Evolutionary conservation across 768 basidiomycete genomes (phyloP).

Genomic region (Rhizopogon roseolus): DNA sequence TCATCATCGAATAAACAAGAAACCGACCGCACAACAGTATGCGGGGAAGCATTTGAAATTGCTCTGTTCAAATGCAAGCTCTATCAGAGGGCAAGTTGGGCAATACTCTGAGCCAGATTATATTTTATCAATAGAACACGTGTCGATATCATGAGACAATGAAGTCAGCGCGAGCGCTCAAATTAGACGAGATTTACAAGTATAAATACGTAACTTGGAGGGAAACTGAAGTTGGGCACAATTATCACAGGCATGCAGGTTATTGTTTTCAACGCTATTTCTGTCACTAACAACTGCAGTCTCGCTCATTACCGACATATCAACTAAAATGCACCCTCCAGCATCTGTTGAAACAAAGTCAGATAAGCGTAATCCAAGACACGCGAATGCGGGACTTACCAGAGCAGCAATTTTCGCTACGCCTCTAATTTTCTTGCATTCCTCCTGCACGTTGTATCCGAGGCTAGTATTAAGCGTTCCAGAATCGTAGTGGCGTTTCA

Average conservation of each 20-base stretch:
- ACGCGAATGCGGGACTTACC: conserved; percentile 19
- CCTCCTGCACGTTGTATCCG: conserved; percentile 50
- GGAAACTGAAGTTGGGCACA: not conserved
- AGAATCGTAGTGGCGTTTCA: conserved; percentile 53
- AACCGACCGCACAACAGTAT: conserved; percentile 19
- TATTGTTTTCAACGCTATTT: not conserved
- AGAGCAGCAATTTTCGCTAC: conserved; percentile 36
- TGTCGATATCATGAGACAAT: not conserved
- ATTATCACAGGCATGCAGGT: not conserved
- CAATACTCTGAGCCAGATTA: not conserved
- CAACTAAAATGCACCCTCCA: not conserved
- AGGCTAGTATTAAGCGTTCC: conserved; percentile 44
- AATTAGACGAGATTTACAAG: not conserved
- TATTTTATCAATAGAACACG: not conserved
- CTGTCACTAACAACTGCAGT: not conserved
- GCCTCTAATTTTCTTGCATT: conserved; percentile 63
- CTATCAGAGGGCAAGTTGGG: not conserved
- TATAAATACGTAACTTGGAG: not conserved
- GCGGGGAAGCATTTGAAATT: conserved; percentile 6
- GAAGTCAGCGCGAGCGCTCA: no score
- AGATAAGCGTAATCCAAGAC: not conserved
- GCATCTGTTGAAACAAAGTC: not conserved
- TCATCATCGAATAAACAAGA: not conserved
- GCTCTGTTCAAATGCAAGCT: not conserved
- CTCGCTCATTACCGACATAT: not conserved